phyloP scores from a whole-genome alignment of 2,329 filamentous ascomycete genomes.

The Sarocladium kiliense region DNA sequence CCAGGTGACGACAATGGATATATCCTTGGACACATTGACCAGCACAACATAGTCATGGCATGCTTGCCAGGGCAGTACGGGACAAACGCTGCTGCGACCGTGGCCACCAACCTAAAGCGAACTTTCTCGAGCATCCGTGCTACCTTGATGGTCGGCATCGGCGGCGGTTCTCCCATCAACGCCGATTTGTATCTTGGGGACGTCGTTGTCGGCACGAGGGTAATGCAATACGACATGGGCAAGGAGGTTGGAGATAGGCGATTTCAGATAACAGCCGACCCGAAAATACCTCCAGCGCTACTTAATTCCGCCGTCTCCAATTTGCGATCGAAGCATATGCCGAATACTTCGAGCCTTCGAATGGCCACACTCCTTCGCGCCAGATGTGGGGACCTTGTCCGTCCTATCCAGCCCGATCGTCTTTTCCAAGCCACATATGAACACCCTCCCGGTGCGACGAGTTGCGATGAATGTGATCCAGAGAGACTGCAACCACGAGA shows the following conservation, averaged over 20 bases:
- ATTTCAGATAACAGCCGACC: constrained; percentile 4
- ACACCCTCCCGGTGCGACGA: background rate
- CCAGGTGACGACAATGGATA: constrained; percentile 13
- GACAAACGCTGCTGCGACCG: constrained; percentile 13
- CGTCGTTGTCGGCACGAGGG: constrained; percentile 15
- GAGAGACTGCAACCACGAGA: background rate
- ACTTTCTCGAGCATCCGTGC: constrained; percentile 13
- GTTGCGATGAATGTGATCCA: constrained; percentile 8
- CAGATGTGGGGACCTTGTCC: background rate
- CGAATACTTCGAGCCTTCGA: background rate
- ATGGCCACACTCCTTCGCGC: background rate
- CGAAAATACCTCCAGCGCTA: background rate
- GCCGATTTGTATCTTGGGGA: constrained; percentile 18
- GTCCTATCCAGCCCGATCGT: background rate
- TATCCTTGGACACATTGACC: constrained; percentile 10
- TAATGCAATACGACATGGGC: constrained; percentile 18
- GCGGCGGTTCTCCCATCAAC: constrained; percentile 18
- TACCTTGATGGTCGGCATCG: constrained; percentile 21
- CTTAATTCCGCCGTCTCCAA: background rate
- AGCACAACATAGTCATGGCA: constrained; percentile 16
- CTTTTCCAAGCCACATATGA: constrained; percentile 6
- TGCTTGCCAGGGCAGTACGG: constrained; percentile 15
- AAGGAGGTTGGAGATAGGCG: constrained; percentile 11
- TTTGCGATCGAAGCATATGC: background rate
- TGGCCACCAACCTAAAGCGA: constrained; percentile 11